Base-by-base conservation (phyloP, 176 grass and related monocot species). In the Pontederia paniculata region DNA sequence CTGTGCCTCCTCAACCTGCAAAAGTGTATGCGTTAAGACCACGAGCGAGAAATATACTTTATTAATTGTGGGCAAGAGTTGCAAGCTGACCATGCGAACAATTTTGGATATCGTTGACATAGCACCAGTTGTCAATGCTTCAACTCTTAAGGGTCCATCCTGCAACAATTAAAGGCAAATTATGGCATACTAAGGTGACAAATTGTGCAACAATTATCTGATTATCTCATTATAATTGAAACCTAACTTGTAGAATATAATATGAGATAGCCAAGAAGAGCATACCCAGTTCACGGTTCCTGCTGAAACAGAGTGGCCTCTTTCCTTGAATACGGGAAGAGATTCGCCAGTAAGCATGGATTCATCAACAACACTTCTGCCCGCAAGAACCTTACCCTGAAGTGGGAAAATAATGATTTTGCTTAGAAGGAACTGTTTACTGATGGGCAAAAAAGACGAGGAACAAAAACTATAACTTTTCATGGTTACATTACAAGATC, bases 261-360 rank as follows among this genome's bases (percentile, higher is more conserved):
- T 42, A 67, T 31, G 21, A 21, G 46, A 45, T 55, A n/a, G 50
- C 18, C 37, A 58, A n/a, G 50, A 65, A 52, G 44, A 21, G 42
- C 65, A 48, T 87, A 96, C 91, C 91, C 91, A 96, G 52, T 96
- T 96, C 64, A 89, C 82, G 73, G 91, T 96, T 81, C 91, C 91
- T 66, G 91, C 62, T 81, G 83, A 96, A 71, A 96, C 91, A 74
- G 70, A 52, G 49, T 80, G 70, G 28, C 91, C 91, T 57, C 37
- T 80, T 78, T 87, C 91, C 80, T 96, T 96, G 48, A 84, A 73
- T 57, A 96, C 77, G 25, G 91, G 91, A 69, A 96, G 78, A 45
- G 91, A 96, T 76, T 96, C 91, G 67, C 91, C 91, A 42, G 82
- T 96, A 73, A 96, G 91, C 91, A 96, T 96, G 55, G 91, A 89